Base-by-base conservation (phyloP, 371 early-diverging fungal species). In the Mortierella sp. region DNA sequence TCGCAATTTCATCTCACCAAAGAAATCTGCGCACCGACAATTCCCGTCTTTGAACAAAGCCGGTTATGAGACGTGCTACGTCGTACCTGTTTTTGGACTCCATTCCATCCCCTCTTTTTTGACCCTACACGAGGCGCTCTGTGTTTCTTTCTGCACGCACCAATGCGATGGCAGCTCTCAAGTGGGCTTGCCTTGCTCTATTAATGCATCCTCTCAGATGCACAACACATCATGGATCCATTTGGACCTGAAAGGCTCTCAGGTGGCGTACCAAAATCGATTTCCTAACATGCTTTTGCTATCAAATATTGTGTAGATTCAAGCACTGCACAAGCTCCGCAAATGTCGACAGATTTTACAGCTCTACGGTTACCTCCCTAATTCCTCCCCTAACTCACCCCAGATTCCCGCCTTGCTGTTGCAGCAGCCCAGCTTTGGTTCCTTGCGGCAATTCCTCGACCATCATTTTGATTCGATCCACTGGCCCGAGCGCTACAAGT, bases 401-500 rank as follows among this genome's bases (percentile, higher is more conserved):
- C 76, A 76, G 19, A 50, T 64, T 32, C 76, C 76, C 17, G 76
- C 76, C 11, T 53, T 76, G 11, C 57, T 76, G 6, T 50, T 76
- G 17, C 76, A 76, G 39, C 76, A 76, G 28, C 76, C 76, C 26
- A 57, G 49, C 54, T 61, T 60, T 15, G 76, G 76, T 17, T 76
- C 76, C 7, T 65, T 76, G n/a, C 76, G 76, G 28, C 70, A 76
- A 41, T 76, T 76, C 61, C 61, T 76, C 41, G 65, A 69, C 50
- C 76, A 76, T 32, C 60, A 69, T 43, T 76, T 69, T 49, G 76
- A 69, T 14, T 64, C 70, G 4, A 51, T 76, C 50, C 76, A 76
- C 19, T 76, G 76, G 76, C 76, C 76, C 23, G 76, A 76, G 55
- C 59, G 65, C 39, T 76, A 64, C 58, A 76, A 76, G 44, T 49